phyloP scores from a whole-genome alignment of 192 early-diverging fungal species.

The Pecoramyces ruminantium region DNA sequence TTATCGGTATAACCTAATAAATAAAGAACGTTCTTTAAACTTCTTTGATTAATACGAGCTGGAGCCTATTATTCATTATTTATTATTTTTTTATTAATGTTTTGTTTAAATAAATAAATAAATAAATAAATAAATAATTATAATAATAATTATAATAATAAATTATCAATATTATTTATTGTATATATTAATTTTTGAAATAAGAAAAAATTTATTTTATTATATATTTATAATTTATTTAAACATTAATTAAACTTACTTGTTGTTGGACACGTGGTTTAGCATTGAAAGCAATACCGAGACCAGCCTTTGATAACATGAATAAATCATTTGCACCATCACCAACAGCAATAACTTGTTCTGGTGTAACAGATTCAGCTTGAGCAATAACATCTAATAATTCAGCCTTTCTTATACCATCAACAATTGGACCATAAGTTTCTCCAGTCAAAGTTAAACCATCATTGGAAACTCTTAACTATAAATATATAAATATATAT shows the following conservation, averaged over 20 bases:
- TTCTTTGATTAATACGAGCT: constrained; percentile 84
- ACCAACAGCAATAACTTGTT: constrained; percentile 93
- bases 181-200: too few species aligned
- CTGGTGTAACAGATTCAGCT: constrained; percentile 62
- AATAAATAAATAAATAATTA: too few species aligned
- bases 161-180: too few species aligned
- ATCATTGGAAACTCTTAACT: constrained; percentile 72
- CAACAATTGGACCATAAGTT: constrained; percentile 75
- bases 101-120: too few species aligned
- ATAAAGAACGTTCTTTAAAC: constrained; percentile 73
- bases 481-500: too few species aligned
- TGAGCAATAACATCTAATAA: constrained; percentile 90
- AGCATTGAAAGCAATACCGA: constrained; percentile 95
- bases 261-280: constrained; percentile 91
- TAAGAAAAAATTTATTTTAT: too few species aligned
- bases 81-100: too few species aligned
- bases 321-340: constrained; percentile 95
- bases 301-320: constrained; percentile 84
- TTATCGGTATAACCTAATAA: constrained; percentile 74
- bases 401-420: constrained; percentile 85
- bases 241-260: constrained; percentile 12
- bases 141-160: too few species aligned
- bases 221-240: too few species aligned
- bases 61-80: too few species aligned
- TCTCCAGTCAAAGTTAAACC: constrained; percentile 67